Evolutionary conservation across 2,329 filamentous ascomycete species (phyloP).

Genomic region (Trichoderma lentiforme): DNA sequence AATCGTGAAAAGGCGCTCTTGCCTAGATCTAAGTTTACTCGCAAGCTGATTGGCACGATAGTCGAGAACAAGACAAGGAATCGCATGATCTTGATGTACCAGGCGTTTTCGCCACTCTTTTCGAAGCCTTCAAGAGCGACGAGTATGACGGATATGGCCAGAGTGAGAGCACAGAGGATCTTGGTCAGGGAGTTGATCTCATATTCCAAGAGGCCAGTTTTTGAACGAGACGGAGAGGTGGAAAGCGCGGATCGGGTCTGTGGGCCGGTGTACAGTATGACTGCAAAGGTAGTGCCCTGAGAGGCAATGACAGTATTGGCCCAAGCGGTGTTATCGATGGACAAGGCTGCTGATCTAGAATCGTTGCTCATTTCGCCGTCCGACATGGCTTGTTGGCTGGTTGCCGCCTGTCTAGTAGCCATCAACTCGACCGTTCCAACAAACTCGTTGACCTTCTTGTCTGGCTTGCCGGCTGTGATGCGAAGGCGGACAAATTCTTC

Average conservation of each 20-base stretch:
- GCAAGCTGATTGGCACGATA: conserved; percentile 93
- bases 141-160: conserved; percentile 80
- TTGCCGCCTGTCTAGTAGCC: conserved; percentile 50
- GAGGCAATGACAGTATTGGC: conserved; percentile 96
- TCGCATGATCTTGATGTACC: conserved; percentile 98
- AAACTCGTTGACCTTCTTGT: conserved; percentile 93
- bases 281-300: conserved; percentile 81
- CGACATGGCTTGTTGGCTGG: conserved; percentile 38
- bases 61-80: conserved; percentile 98
- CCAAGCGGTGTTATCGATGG: conserved; percentile 98
- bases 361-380: conserved; percentile 32
- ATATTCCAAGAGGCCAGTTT: conserved; percentile 87
- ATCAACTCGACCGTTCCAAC: conserved; percentile 80
- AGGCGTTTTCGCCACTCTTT: conserved; percentile 61
- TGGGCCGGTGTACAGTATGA: conserved; percentile 90
- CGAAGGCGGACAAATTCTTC: conserved; percentile 67
- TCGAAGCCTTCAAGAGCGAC: conserved; percentile 84
- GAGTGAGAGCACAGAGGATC: conserved; percentile 84
- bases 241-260: conserved; percentile 93
- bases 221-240: conserved; percentile 86
- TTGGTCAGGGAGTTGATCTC: conserved; percentile 98
- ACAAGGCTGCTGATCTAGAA: conserved; percentile 66
- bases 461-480: conserved; percentile 83
- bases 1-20: conserved; percentile 96
- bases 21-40: conserved; percentile 95